Evolutionary conservation across 2,329 filamentous ascomycete species (phyloP).

Genomic region (Blastomyces emzantsi): DNA sequence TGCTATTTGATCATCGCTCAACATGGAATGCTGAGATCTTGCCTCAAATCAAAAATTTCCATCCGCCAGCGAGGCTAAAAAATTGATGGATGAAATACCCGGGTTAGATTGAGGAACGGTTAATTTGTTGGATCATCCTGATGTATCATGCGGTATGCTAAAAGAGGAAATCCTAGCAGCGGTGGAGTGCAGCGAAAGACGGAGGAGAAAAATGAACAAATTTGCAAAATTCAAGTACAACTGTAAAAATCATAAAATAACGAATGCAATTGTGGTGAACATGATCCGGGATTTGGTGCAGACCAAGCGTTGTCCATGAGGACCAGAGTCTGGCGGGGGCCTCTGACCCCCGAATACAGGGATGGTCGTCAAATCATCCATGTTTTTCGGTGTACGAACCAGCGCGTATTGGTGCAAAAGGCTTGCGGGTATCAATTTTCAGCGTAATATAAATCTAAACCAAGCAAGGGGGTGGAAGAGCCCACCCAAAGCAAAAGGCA

Average conservation of each 20-base stretch:
- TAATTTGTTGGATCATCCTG: background rate
- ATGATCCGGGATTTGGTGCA: background rate
- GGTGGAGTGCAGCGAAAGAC: too few relatives aligned
- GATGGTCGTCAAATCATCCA: background rate
- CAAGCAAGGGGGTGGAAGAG: background rate
- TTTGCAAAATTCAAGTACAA: background rate
- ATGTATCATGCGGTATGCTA: background rate
- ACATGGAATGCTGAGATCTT: background rate
- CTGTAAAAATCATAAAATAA: too few relatives aligned
- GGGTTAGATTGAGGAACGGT: too few relatives aligned
- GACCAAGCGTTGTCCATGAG: background rate
- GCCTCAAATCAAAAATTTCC: background rate
- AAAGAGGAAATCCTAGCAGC: too few relatives aligned
- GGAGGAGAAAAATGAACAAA: too few relatives aligned
- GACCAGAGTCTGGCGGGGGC: background rate
- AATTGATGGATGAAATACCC: background rate
- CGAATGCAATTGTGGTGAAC: too few relatives aligned
- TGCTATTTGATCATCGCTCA: background rate
- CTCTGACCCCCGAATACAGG: background rate
- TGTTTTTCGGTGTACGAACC: too few relatives aligned
- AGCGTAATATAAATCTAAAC: too few relatives aligned
- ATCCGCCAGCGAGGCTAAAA: background rate
- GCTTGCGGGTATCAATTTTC: too few relatives aligned
- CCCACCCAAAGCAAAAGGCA: background rate
- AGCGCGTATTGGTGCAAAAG: too few relatives aligned